Percentiles rank a stretch among this genome's conserved stretches.
These are phyloP conservation scores for Rhinocladiella similis DNA, from an alignment of 2,329 filamentous ascomycete genomes.

Conservation along the genomic window DNA sequence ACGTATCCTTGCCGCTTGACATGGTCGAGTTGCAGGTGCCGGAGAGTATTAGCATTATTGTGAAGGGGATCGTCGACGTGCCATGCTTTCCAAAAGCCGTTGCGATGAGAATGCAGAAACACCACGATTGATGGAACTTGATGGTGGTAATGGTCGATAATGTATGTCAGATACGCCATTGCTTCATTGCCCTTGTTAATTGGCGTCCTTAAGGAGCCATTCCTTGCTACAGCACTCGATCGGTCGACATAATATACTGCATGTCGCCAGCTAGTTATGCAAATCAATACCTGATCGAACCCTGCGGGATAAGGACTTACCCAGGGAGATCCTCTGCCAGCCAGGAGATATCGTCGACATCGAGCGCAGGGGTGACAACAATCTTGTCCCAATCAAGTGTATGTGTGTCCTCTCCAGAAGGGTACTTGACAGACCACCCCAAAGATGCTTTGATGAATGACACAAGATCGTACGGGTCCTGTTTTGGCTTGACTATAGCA, in stretches of 20 bases:
- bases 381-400: background rate
- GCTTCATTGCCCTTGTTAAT: slow-evolving; percentile 63
- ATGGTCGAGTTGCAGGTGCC: slow-evolving; percentile 50
- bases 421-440: background rate
- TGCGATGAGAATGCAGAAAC: slow-evolving; percentile 44
- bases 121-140: slow-evolving; percentile 41
- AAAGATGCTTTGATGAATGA: background rate
- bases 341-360: background rate
- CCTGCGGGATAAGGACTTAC: background rate
- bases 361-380: background rate
- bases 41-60: slow-evolving; percentile 51
- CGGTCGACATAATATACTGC: background rate
- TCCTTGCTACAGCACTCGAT: background rate
- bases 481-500: background rate
- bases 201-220: slow-evolving; percentile 31
- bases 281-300: too few relatives aligned
- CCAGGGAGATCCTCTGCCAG: background rate
- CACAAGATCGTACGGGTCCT: background rate
- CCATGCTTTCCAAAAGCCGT: slow-evolving; percentile 38
- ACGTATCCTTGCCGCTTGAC: slow-evolving; percentile 57
- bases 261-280: background rate
- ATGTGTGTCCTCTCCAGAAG: background rate
- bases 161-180: slow-evolving; percentile 62
- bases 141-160: slow-evolving; percentile 49
- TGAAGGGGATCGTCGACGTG: slow-evolving; percentile 33